Conservation (phyloP, 1,284 basidiomycete species). For the Thecaphora thlaspeos region DNA sequence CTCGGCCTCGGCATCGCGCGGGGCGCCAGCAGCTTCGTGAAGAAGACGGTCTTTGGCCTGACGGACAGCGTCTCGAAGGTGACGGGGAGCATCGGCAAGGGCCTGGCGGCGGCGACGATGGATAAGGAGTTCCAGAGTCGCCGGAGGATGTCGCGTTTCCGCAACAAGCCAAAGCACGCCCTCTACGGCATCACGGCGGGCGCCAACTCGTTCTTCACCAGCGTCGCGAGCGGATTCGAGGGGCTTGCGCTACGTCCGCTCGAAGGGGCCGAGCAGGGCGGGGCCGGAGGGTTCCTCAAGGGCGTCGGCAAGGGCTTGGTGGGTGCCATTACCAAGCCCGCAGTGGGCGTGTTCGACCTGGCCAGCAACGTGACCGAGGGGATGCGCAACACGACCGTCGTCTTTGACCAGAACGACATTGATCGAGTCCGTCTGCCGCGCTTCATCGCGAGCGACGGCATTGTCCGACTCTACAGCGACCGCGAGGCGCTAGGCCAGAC, state of each 20-base stretch:
- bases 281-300: constrained; percentile 94
- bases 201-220: constrained; percentile 88
- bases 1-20: constrained; percentile 96
- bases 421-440: constrained; percentile 88
- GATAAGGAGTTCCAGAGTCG: constrained; percentile 92
- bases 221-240: constrained; percentile 91
- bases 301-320: constrained; percentile 95
- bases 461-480: constrained; percentile 66
- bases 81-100: constrained; percentile 95
- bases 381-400: constrained; percentile 90
- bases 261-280: constrained; percentile 91
- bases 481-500: constrained; percentile 91
- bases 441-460: constrained; percentile 66
- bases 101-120: constrained; percentile 91
- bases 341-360: constrained; percentile 92
- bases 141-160: constrained; percentile 79
- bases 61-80: constrained; percentile 96
- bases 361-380: constrained; percentile 95
- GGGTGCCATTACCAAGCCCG: constrained; percentile 92
- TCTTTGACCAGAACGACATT: constrained; percentile 88
- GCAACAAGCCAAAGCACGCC: constrained; percentile 93
- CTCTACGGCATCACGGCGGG: constrained; percentile 91
- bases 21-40: constrained; percentile 88
- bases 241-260: constrained; percentile 94
- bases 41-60: constrained; percentile 96